Base-by-base conservation (phyloP, 1,139 yeast genomes). In the Taphrina betulina region DNA sequence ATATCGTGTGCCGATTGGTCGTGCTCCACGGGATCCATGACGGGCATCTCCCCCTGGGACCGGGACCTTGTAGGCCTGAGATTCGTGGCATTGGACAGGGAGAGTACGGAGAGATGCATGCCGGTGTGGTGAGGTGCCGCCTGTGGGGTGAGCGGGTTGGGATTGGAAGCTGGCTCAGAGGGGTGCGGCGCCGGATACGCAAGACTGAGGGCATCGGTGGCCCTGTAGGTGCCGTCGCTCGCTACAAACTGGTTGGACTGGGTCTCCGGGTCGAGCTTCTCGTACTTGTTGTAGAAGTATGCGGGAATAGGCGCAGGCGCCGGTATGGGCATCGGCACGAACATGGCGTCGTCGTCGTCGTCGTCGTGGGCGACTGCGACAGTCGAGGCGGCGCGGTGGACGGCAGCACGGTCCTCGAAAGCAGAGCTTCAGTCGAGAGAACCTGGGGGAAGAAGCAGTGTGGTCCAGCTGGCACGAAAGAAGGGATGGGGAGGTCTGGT, bases 161-260 rank as follows among this genome's bases (percentile, higher is more conserved):
- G 59, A n/a, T 35, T 36, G 16, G 58, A 53, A 7, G 38, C 28
- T 7, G 33, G 42, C 29, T 52, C 56, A 5, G 50, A 20, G 7
- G 56, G 56, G 34, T 52, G 56, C 8, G 50, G 33, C 23, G 56
- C 51, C 3, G 56, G 56, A 26, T 26, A 36, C 3, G 56, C 56
- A 5, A 52, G 26, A 10, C 17, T 28, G 14, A 52, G 26, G 17
- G 26, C 43, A 8, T 52, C 56, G 5, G 26, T 19, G 12, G 51
- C 43, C 10, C 23, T 42, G 31, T 52, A 52, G 2, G 51, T 52
- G 36, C 56, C 56, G n/a, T 52, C 56, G 24, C 37, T 40, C 16
- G 54, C 54, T 8, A 50, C 40, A 16, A 50, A 50, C 28, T 50
- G 54, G 20, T 40, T 22, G 12, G 26, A 19, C 17, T 17, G 34